Conservation (phyloP, 805 yeast genomes). For the Yueomyces sp. region DNA sequence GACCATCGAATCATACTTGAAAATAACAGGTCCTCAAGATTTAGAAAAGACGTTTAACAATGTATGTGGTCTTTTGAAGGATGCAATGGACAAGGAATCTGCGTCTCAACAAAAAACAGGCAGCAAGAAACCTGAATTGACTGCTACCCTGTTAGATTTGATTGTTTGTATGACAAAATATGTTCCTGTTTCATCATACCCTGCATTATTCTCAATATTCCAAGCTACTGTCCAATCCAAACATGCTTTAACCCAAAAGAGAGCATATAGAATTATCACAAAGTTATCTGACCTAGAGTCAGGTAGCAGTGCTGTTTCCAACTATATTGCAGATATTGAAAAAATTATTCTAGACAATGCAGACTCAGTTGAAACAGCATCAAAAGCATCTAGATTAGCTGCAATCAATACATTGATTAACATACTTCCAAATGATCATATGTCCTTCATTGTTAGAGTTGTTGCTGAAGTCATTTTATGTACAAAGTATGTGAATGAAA, state of each 20-base stretch:
- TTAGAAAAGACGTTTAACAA: slow-evolving; percentile 68
- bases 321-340: slow-evolving; percentile 46
- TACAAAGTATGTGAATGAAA: slow-evolving; percentile 87
- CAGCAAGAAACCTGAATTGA: slow-evolving; percentile 28
- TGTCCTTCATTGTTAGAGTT: slow-evolving; percentile 67
- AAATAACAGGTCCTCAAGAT: slow-evolving; percentile 54
- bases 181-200: slow-evolving; percentile 57
- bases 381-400: slow-evolving; percentile 66
- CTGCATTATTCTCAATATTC: slow-evolving; percentile 68
- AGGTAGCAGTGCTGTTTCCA: slow-evolving; percentile 42
- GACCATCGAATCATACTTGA: slow-evolving; percentile 69
- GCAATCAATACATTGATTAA: slow-evolving; percentile 52
- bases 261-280: slow-evolving; percentile 70
- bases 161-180: slow-evolving; percentile 78
- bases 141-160: slow-evolving; percentile 84
- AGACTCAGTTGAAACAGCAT: slow-evolving; percentile 48
- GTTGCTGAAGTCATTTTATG: slow-evolving; percentile 81
- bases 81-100: slow-evolving; percentile 52
- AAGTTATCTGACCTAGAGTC: slow-evolving; percentile 55
- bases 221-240: slow-evolving; percentile 45
- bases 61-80: slow-evolving; percentile 66
- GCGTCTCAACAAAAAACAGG: slow-evolving; percentile 6
- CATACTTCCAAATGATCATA: slow-evolving; percentile 47
- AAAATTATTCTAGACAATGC: slow-evolving; percentile 44
- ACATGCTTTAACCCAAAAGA: slow-evolving; percentile 69